These are phyloP conservation scores for Niveomyces coronatus DNA, from an alignment of 2,329 filamentous ascomycete genomes.

Conservation along the genomic window DNA sequence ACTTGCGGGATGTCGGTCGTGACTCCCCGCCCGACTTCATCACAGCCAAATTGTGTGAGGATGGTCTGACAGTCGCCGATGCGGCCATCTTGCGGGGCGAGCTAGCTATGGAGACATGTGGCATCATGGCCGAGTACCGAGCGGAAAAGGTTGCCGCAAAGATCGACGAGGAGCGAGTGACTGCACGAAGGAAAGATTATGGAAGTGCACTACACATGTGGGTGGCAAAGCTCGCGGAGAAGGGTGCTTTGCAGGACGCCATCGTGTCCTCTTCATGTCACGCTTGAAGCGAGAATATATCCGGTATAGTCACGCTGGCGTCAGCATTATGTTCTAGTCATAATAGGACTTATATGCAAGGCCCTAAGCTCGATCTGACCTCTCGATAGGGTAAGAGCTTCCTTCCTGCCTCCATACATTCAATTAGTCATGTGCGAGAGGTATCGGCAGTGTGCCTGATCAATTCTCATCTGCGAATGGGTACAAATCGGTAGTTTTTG, in stretches of 20 bases:
- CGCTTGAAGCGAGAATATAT: neutral
- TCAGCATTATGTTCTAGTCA: no score
- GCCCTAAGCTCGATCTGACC: no score
- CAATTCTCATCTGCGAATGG: conserved; percentile 72
- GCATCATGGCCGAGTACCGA: conserved; percentile 34
- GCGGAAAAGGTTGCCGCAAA: conserved; percentile 35
- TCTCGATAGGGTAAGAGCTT: no score
- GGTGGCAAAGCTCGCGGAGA: conserved; percentile 58
- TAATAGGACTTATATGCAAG: no score
- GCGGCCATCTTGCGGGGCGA: conserved; percentile 27
- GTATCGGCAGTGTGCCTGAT: conserved; percentile 31
- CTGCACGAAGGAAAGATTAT: conserved; percentile 54
- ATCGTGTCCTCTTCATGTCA: conserved; percentile 16
- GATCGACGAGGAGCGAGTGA: conserved; percentile 42
- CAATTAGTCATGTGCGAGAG: no score
- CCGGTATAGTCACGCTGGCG: no score
- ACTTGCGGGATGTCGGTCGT: neutral
- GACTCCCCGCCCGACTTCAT: neutral
- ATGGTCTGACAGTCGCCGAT: conserved; percentile 12
- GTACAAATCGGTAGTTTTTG: conserved; percentile 59
- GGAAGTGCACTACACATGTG: conserved; percentile 58
- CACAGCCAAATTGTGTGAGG: neutral
- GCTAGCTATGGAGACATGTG: conserved; percentile 30
- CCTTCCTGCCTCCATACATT: no score
- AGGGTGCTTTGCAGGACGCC: conserved; percentile 44